Evolutionary conservation across 495 filamentous ascomycete species (phyloP), one percentile per base, ranked within the genome.

Genomic region (Aspergillus heteromorphus): DNA sequence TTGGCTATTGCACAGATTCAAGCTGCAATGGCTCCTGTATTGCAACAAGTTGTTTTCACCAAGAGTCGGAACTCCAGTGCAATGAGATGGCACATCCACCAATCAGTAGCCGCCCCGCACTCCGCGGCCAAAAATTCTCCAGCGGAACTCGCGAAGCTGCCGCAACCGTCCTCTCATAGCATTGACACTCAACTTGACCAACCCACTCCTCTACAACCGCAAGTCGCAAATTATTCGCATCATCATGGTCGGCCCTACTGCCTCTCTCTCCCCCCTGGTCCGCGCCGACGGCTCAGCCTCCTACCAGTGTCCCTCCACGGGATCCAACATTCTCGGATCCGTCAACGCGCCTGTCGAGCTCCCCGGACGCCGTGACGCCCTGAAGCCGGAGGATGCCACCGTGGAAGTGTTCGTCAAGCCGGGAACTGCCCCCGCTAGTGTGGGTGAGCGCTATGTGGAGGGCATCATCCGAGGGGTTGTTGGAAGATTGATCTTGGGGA

Each of bases 261-360:
- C 65, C 11, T 65, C 66, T 6, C 63, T 77, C 42, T 65, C 71
- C 7, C 77, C 80, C 58, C 82, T 97, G 6, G 70, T 79, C 51
- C 86, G 87, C 36, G 78, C 91, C 25, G 91, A 97, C 68, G 93
- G 93, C 48, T 97, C 93, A 48, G 91, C 91, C 8, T 88, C 82
- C 27, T 92, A 90, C 66, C 83, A 85, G 14, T 78, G 73, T 40
- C 73, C 69, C 8, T 77, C 81, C 53, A 85, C 87, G 43, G 88
- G 88, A 30, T 95, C 87, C 68, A 85, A 83, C 48, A 79, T 97
- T 56, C 81, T 93, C 45, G 89, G 85, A 49, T 84, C 89, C 11
- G 90, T 95, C 56, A 96, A 92, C 67, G 93, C 89, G 0, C 93
- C 93, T n/a, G 79, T 97, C 59, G 92, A 97, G 70, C 89, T 92